Evolutionary conservation across 176 grass and related monocot genomes (phyloP), one percentile per base, ranked within the genome.

Genomic region (Musa itinerans): DNA sequence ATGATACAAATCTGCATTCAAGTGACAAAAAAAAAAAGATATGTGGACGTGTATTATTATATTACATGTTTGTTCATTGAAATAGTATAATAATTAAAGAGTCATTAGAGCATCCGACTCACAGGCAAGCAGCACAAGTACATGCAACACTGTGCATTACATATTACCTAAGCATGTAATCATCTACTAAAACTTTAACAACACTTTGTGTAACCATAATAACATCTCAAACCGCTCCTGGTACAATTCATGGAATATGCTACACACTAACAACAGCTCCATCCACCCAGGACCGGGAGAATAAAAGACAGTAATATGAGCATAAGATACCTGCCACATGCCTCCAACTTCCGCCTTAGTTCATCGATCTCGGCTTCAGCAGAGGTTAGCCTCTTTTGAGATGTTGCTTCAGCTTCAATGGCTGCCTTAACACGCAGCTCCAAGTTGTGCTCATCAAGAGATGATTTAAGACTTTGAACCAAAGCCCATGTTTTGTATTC

Each of bases 331-430:
- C 89, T 89, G 77, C 67, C 88, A 81, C 67, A 87, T 81, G 74
- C 73, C 57, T 92, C 96, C 67, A 92, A 77, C 69, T 92, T 92
- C 80, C 91, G 84, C 52, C 91, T 80, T 78, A 89, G 74, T 84
- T 99, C 89, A 74, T 81, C 81, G 67, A 99, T 99, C 71, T 99
- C 83, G 83, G 91, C 96, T 89, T 99, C 96, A 76, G 89, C 86
- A 75, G 81, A 77, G 49, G 85, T 87, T 81, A 99, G 72, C 71
- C 77, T 89, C 83, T 92, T 89, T 83, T 99, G 96, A 73, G 96
- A 95, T 74, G 83, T 75, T 76, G 96, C 91, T 83, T 99, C 96
- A 81, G 86, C 86, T 95, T 99, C 91, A 86, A 89, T 99, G 64
- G 89, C 96, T 69, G 77, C 85, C 79, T 92, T 99, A 82, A 99